These are phyloP conservation scores for Trichocladium uniseriatum DNA, from an alignment of 495 filamentous ascomycete genomes.

Conservation along the genomic window DNA sequence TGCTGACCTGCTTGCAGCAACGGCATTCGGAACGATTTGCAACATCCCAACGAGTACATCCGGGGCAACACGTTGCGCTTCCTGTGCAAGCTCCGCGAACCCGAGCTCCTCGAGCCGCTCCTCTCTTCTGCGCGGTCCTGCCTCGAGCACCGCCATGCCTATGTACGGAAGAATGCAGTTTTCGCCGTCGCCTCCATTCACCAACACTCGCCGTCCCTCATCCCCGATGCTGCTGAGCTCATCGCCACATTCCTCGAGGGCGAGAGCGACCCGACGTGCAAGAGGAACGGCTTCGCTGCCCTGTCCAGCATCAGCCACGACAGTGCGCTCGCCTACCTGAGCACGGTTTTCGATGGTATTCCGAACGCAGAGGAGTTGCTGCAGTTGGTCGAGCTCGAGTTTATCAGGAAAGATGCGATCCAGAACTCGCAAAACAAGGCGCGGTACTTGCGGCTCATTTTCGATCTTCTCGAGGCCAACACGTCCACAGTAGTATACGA, in stretches of 20 bases:
- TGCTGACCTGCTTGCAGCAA: slow-evolving; percentile 51
- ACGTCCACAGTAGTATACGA: slow-evolving; percentile 96
- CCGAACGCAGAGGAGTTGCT: slow-evolving; percentile 89
- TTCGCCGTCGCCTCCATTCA: slow-evolving; percentile 91
- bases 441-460: slow-evolving; percentile 86
- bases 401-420: slow-evolving; percentile 95
- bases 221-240: slow-evolving; percentile 92
- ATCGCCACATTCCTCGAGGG: slow-evolving; percentile 81
- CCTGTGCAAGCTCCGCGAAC: slow-evolving; percentile 89
- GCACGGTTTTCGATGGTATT: slow-evolving; percentile 85
- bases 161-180: slow-evolving; percentile 95
- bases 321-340: slow-evolving; percentile 82
- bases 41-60: slow-evolving; percentile 97
- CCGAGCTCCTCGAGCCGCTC: slow-evolving; percentile 92
- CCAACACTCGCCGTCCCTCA: slow-evolving; percentile 81
- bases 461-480: slow-evolving; percentile 88
- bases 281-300: slow-evolving; percentile 94
- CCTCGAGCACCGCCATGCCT: slow-evolving; percentile 91
- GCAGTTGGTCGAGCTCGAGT: slow-evolving; percentile 89
- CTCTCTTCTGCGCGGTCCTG: slow-evolving; percentile 85
- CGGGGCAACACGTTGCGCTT: slow-evolving; percentile 94
- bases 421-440: slow-evolving; percentile 93
- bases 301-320: slow-evolving; percentile 86
- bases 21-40: slow-evolving; percentile 93
- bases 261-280: slow-evolving; percentile 93